Conservation (phyloP, 2,329 filamentous ascomycete species). For the Colletotrichum sansevieriae region DNA sequence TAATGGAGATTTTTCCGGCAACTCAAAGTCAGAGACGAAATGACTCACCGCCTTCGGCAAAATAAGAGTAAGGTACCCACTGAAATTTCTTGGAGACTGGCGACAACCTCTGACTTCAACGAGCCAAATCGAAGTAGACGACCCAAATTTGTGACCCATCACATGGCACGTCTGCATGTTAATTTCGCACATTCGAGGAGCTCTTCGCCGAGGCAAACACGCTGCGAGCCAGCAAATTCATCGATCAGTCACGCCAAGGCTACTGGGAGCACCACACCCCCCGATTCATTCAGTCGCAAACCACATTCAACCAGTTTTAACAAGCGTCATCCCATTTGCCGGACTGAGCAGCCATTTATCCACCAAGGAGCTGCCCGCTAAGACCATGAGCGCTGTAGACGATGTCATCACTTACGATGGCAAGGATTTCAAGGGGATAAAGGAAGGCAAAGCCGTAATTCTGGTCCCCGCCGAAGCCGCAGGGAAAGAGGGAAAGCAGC, state of each 20-base stretch:
- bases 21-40: neutral
- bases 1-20: neutral
- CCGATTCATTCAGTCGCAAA: neutral
- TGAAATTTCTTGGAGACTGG: constrained; percentile 40
- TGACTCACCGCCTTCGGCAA: constrained; percentile 40
- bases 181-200: constrained; percentile 14
- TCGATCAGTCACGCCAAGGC: neutral
- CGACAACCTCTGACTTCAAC: constrained; percentile 6
- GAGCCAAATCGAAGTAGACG: constrained; percentile 14
- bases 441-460: constrained; percentile 70
- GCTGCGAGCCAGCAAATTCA: constrained; percentile 18
- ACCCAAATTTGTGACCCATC: constrained; percentile 15
- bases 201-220: constrained; percentile 31
- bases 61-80: constrained; percentile 34
- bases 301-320: constrained; percentile 2
- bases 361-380: constrained; percentile 22
- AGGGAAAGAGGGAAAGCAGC: constrained; percentile 65
- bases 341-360: constrained; percentile 21
- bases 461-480: constrained; percentile 62
- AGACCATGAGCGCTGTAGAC: constrained; percentile 48
- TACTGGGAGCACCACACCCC: neutral
- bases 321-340: constrained; percentile 9
- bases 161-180: constrained; percentile 31
- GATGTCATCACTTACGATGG: constrained; percentile 57
- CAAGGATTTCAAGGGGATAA: constrained; percentile 64